A percentile compares a stretch with the other conserved stretches of the same genome.
Conservation (phyloP, 1,284 basidiomycete genomes). For the Marasmius fiardii region DNA sequence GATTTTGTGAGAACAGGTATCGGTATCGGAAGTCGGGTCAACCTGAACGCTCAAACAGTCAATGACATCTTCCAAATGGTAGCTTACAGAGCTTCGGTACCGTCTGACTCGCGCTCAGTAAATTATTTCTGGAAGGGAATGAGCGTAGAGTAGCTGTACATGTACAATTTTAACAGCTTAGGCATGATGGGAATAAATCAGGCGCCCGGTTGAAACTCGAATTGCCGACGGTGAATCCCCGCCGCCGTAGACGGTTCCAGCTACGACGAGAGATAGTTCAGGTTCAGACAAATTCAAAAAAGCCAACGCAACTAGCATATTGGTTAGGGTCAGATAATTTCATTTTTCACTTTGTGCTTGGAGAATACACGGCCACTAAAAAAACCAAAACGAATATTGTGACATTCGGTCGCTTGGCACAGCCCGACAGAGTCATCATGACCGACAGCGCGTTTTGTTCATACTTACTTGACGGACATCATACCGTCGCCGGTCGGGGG, state of each 20-base stretch:
- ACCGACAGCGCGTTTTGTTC: neutral
- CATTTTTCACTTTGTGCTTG: neutral
- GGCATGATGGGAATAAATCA: neutral
- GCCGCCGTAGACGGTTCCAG: neutral
- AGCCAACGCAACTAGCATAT: neutral
- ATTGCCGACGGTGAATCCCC: neutral
- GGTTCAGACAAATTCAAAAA: neutral
- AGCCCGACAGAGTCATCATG: constrained; percentile 2
- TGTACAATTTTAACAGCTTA: neutral
- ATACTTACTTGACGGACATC: neutral
- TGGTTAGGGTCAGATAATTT: neutral
- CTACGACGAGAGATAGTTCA: neutral
- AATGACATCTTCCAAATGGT: neutral
- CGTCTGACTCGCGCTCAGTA: neutral
- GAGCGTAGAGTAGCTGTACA: neutral
- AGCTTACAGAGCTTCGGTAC: neutral
- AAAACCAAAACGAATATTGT: neutral
- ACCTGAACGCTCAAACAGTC: neutral
- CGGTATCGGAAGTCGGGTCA: too few relatives aligned
- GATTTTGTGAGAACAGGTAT: too few relatives aligned
- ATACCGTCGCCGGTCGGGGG: constrained; percentile 1
- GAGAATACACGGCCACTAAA: neutral
- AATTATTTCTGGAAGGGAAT: neutral
- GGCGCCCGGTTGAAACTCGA: neutral
- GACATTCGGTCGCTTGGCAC: neutral